Evolutionary conservation across 75 land plant genomes (phyloP).

Genomic region (Picea glauca): DNA sequence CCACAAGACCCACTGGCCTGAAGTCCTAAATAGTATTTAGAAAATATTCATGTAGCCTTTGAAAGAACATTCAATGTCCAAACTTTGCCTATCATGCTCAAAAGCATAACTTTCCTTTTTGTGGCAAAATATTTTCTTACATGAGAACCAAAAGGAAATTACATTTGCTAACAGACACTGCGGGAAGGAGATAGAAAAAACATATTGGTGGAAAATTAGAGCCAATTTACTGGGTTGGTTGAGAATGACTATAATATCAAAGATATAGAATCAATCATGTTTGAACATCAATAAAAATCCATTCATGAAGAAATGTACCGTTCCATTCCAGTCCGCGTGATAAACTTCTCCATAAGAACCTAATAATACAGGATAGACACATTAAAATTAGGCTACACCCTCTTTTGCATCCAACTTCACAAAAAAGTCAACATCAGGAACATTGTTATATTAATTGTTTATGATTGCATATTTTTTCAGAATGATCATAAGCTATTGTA

Average conservation of each 20-base stretch:
- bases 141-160: neutral
- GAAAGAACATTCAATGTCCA: neutral
- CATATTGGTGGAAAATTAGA: neutral
- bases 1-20: neutral
- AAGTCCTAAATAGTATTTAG: neutral
- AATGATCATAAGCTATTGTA: slow-evolving; percentile 1
- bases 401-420: neutral
- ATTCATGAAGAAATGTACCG: slow-evolving; percentile 30
- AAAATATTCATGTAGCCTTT: neutral
- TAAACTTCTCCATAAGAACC: slow-evolving; percentile 96
- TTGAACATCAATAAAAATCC: neutral
- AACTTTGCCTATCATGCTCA: too few species aligned
- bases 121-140: neutral
- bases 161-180: neutral
- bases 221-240: neutral
- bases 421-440: neutral
- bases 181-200: neutral
- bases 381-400: neutral
- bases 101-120: neutral
- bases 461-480: too few species aligned
- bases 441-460: neutral
- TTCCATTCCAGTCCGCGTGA: slow-evolving; percentile 92
- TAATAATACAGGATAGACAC: slow-evolving; percentile 18
- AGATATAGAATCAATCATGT: neutral
- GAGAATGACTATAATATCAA: neutral